Base-by-base conservation (phyloP, 208 protist genomes). In the Trypanosomatidae sp. region DNA sequence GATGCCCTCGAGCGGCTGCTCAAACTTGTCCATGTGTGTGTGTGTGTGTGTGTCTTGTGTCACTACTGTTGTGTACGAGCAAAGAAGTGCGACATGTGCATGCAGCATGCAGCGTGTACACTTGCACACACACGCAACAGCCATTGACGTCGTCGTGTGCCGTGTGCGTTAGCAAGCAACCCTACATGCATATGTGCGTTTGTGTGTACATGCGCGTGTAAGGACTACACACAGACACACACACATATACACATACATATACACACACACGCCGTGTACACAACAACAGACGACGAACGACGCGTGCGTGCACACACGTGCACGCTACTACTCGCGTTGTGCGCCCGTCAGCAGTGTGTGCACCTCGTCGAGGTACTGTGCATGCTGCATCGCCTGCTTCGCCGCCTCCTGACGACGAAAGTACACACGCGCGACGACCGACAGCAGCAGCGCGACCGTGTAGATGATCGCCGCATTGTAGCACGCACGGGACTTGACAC, bases 391-490 rank as follows among this genome's bases (percentile, higher is more conserved):
- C 3, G 64, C 53, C 18, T 49, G 37, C 53, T 59, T 80, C 16
- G 67, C 60, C 15, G 73, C 71, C 20, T 75, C 68, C 51, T 71
- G 72, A 46, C 71, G 68, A 26, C 75, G 48, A 28, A 74, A 69
- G 51, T 88, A 91, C 43, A 91, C 69, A 15, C 71, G 63, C 10
- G 65, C 65, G 13, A 86, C 30, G 40, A 86, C 74, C 15, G 85
- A 90, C 13, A 93, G 38, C 15, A 88, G 58, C 30, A 89, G 54
- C 11, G 74, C 80, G 33, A 80, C 56, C 6, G 62, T 71, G 61
- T 93, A 93, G 28, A 88, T 64, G 18, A 89, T 83, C 18, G 85
- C 85, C 2, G 68, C 85, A 41, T 77, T 84, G 57, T 86, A 93
- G 63, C 79, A 90, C 11, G 78, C 56, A 59, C 82, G 75, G 4